Percentiles rank a stretch among this genome's conserved stretches.
Evolutionary conservation across 2,329 filamentous ascomycete species (phyloP).

Genomic region (Aspergillus intermedius): DNA sequence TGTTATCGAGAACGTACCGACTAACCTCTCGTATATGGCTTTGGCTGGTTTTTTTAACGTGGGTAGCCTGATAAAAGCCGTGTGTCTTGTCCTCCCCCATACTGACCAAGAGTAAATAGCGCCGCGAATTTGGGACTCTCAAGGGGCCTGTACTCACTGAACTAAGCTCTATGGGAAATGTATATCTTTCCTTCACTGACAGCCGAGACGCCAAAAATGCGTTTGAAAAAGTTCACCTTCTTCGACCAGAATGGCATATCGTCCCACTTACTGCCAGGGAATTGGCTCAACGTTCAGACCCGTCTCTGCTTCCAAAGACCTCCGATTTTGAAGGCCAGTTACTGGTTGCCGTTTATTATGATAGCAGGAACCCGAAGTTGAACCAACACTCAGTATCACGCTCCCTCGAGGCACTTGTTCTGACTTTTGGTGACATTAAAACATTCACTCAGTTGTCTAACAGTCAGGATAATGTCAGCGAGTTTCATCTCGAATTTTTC

Average conservation of each 20-base stretch:
- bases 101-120: slow-evolving; percentile 13
- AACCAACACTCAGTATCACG: slow-evolving; percentile 38
- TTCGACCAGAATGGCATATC: slow-evolving; percentile 44
- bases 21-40: slow-evolving; percentile 25
- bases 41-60: slow-evolving; percentile 36
- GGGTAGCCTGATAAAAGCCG: slow-evolving; percentile 11
- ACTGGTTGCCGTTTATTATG: slow-evolving; percentile 44
- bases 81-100: neutral
- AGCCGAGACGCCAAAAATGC: slow-evolving; percentile 53
- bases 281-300: slow-evolving; percentile 35
- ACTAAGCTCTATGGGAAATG: slow-evolving; percentile 33
- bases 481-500: slow-evolving; percentile 37
- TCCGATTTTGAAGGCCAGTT: slow-evolving; percentile 53
- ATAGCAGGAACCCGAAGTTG: slow-evolving; percentile 20
- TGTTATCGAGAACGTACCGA: slow-evolving; percentile 27
- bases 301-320: slow-evolving; percentile 16
- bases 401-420: slow-evolving; percentile 37
- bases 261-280: slow-evolving; percentile 42
- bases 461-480: slow-evolving; percentile 23
- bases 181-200: slow-evolving; percentile 54
- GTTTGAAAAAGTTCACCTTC: slow-evolving; percentile 41
- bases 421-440: slow-evolving; percentile 35
- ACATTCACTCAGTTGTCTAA: slow-evolving; percentile 24
- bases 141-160: slow-evolving; percentile 33
- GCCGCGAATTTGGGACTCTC: slow-evolving; percentile 31